These are phyloP conservation scores for Venturia carpophila DNA, from an alignment of 2,329 filamentous ascomycete genomes.

Conservation along the genomic window DNA sequence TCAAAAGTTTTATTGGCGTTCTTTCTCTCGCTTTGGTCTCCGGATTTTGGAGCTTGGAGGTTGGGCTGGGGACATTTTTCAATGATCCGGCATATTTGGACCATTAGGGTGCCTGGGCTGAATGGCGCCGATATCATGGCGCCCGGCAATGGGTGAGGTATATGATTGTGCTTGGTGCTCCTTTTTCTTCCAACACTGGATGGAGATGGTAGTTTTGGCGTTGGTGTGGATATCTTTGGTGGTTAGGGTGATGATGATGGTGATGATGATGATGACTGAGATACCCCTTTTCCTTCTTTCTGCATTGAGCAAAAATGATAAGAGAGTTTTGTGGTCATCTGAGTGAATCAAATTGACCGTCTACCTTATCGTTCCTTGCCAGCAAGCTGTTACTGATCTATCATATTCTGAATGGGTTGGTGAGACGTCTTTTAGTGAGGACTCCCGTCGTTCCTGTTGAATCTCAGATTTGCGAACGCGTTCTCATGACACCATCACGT, in stretches of 20 bases:
- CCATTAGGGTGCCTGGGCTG: not conserved
- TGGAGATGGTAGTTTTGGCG: not conserved
- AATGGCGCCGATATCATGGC: not conserved
- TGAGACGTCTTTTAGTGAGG: too few species aligned
- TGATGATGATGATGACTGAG: slow-evolving; percentile 1
- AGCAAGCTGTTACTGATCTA: too few species aligned
- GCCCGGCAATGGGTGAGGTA: not conserved
- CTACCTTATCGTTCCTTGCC: too few species aligned
- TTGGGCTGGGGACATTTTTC: not conserved
- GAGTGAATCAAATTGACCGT: too few species aligned
- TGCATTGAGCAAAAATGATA: too few species aligned
- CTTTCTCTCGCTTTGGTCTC: not conserved
- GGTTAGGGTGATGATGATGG: not conserved
- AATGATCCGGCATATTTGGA: not conserved
- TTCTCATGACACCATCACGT: too few species aligned
- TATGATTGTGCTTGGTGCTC: not conserved
- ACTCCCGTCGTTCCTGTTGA: too few species aligned
- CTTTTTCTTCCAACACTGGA: not conserved
- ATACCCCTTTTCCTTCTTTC: not conserved
- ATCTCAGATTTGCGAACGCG: too few species aligned
- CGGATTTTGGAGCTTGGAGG: not conserved
- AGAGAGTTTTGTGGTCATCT: too few species aligned
- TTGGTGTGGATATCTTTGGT: not conserved
- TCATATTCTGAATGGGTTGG: too few species aligned
- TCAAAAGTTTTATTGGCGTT: not conserved